phyloP scores from a whole-genome alignment of 2,329 filamentous ascomycete genomes.

The Diplodia mutila region DNA sequence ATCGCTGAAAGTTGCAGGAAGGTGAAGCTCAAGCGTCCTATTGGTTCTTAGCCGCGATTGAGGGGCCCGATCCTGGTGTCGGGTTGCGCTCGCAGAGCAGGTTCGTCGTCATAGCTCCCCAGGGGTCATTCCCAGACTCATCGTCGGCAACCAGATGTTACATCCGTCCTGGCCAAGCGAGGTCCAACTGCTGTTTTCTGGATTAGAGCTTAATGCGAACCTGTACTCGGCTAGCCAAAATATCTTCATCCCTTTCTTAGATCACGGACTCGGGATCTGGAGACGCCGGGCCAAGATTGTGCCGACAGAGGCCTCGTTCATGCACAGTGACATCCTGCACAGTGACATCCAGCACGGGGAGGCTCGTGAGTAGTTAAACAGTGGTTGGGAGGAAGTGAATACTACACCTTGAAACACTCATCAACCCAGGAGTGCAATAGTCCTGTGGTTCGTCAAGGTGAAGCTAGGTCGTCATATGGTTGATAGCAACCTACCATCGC shows the following conservation, averaged over 20 bases:
- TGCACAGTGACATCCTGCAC: background rate
- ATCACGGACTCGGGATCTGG: background rate
- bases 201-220: constrained; percentile 4
- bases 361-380: too few species aligned
- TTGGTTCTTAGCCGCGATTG: constrained; percentile 3
- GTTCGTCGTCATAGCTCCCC: constrained; percentile 14
- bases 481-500: background rate
- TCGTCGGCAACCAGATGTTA: background rate
- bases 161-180: constrained; percentile 24
- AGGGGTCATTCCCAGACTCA: constrained; percentile 22
- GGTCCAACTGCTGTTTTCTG: background rate
- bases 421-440: background rate
- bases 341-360: background rate
- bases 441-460: background rate
- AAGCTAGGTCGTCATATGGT: background rate
- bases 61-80: background rate
- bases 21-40: background rate
- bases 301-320: background rate
- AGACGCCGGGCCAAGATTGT: background rate
- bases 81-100: constrained; percentile 3
- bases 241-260: constrained; percentile 21
- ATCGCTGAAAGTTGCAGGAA: background rate
- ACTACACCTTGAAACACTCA: background rate
- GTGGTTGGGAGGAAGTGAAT: background rate
- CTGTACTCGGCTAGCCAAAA: constrained; percentile 5